Evolutionary conservation across 2,329 filamentous ascomycete genomes (phyloP).

Genomic region (Colletotrichum horii): DNA sequence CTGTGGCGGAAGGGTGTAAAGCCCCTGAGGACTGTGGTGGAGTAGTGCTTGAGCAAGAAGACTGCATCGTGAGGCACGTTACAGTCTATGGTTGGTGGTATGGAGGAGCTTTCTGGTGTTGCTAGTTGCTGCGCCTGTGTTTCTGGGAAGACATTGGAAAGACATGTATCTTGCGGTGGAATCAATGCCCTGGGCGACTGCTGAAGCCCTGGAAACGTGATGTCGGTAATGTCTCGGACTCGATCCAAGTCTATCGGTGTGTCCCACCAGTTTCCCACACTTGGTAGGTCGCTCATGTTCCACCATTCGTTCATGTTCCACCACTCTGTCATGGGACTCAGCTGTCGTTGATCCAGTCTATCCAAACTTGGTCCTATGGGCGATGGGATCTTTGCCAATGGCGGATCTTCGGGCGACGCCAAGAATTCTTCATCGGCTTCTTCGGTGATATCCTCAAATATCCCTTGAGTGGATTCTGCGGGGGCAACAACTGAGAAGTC

Average conservation of each 20-base stretch:
- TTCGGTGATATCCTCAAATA: background rate
- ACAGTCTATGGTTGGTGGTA: background rate
- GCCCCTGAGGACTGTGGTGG: constrained; percentile 35
- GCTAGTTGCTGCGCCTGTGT: background rate
- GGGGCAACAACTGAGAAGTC: background rate
- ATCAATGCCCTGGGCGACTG: background rate
- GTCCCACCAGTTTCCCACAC: background rate
- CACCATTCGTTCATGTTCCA: constrained; percentile 1
- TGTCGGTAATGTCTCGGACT: background rate
- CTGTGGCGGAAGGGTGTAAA: constrained; percentile 40
- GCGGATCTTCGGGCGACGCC: background rate
- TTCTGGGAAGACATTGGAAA: background rate
- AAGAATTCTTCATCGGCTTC: background rate
- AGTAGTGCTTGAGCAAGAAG: constrained; percentile 42
- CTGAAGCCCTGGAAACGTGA: background rate
- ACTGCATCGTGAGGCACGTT: constrained; percentile 33
- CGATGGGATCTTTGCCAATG: background rate
- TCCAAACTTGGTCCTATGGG: background rate
- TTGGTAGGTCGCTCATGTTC: background rate
- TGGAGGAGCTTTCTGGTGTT: background rate
- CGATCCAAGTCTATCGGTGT: background rate
- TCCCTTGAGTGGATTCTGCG: background rate
- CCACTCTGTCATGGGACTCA: background rate
- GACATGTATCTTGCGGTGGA: background rate
- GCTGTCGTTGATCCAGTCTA: background rate